Evolutionary conservation across 306 rosid genomes (phyloP).

Genomic region (Gleditsia sinensis): DNA sequence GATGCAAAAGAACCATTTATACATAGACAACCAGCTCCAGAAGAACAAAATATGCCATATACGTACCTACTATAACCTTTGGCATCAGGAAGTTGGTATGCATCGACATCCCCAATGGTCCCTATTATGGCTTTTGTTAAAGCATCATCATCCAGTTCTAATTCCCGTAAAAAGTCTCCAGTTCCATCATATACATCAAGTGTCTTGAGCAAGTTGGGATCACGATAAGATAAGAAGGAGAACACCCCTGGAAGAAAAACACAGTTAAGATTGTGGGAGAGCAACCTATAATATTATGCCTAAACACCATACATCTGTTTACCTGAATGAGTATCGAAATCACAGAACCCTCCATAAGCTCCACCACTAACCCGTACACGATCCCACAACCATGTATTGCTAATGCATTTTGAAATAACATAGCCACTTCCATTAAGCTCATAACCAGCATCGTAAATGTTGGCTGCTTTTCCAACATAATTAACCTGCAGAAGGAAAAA

Average conservation of each 20-base stretch:
- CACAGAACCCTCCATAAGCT: conserved; percentile 97
- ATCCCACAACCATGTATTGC: conserved; percentile 98
- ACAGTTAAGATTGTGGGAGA: conserved; percentile 38
- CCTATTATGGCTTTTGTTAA: conserved; percentile 92
- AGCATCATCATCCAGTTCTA: conserved; percentile 77
- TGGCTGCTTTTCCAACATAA: conserved; percentile 95
- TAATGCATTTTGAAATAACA: conserved; percentile 85
- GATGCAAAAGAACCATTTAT: background rate
- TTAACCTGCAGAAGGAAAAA: conserved; percentile 70
- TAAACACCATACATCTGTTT: conserved; percentile 7
- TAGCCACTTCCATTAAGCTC: conserved; percentile 86
- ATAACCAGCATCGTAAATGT: conserved; percentile 79
- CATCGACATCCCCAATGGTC: conserved; percentile 94
- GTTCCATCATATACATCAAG: conserved; percentile 93
- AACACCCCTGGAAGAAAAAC: conserved; percentile 68
- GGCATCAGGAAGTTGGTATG: conserved; percentile 99
- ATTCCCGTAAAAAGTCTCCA: conserved; percentile 71
- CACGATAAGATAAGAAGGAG: conserved; percentile 95
- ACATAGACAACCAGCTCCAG: background rate
- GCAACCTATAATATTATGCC: conserved; percentile 13
- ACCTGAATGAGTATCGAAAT: conserved; percentile 97
- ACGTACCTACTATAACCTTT: conserved; percentile 96
- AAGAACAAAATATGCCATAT: conserved; percentile 1
- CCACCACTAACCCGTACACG: conserved; percentile 98
- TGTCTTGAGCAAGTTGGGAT: conserved; percentile 94